A percentile compares a stretch with the other conserved stretches of the same genome.
phyloP scores from a whole-genome alignment of 257 asterid genomes.

The Solanum arcanum region DNA sequence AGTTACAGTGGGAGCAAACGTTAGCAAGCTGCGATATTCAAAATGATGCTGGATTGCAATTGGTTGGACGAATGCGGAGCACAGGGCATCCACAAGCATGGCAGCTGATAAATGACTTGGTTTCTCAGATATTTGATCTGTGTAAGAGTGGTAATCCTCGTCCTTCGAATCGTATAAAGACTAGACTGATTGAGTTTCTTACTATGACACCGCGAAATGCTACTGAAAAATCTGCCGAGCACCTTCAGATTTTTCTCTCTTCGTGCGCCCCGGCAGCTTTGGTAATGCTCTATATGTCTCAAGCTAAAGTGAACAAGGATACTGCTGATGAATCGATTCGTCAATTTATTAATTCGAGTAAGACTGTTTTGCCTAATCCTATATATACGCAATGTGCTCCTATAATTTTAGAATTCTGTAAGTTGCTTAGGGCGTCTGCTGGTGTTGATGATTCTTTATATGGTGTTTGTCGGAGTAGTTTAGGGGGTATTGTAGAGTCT shows the following conservation, averaged over 20 bases:
- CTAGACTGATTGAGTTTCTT: background rate
- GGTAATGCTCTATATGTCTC: conserved; percentile 65
- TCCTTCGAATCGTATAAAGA: background rate
- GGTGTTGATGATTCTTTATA: conserved; percentile 45
- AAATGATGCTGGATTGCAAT: conserved; percentile 52
- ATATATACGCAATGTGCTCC: conserved; percentile 25
- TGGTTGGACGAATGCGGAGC: conserved; percentile 77
- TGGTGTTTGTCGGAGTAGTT: conserved; percentile 36
- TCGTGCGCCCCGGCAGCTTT: conserved; percentile 60
- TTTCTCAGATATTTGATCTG: conserved; percentile 27
- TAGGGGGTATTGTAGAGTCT: conserved; percentile 21
- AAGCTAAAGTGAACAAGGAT: conserved; percentile 25
- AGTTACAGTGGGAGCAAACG: conserved; percentile 66
- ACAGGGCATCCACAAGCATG: conserved; percentile 75
- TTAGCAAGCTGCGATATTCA: conserved; percentile 34
- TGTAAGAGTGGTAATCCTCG: conserved; percentile 17
- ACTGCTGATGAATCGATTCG: conserved; percentile 50
- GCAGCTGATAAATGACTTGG: conserved; percentile 51
- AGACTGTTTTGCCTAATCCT: conserved; percentile 19
- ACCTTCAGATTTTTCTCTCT: conserved; percentile 49
- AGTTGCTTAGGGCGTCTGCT: conserved; percentile 32
- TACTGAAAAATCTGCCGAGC: conserved; percentile 19
- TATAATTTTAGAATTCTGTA: conserved; percentile 56
- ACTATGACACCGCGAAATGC: background rate
- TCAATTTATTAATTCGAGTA: conserved; percentile 33